phyloP scores from a whole-genome alignment of 2,329 filamentous ascomycete genomes.

The Penicillium sp. region DNA sequence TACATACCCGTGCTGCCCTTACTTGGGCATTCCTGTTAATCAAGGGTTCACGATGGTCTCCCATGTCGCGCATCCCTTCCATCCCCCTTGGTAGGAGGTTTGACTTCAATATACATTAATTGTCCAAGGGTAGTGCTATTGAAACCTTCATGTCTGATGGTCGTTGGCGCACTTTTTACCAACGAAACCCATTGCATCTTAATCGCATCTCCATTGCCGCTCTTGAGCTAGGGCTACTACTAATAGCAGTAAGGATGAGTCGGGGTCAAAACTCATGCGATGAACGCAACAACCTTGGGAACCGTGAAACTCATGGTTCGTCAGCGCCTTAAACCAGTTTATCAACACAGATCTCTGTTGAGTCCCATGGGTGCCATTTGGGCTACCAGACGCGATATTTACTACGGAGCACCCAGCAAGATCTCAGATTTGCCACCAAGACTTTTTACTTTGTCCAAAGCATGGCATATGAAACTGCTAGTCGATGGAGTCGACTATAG shows the following conservation, averaged over 20 bases:
- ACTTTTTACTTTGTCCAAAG: slow-evolving; percentile 5
- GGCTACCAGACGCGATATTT: not conserved
- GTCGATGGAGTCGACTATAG: slow-evolving; percentile 10
- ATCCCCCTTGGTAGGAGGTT: slow-evolving; percentile 19
- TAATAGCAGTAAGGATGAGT: not conserved
- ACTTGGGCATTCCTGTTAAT: slow-evolving; percentile 23
- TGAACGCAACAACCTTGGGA: not conserved
- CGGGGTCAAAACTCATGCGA: not conserved
- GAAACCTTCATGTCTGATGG: slow-evolving; percentile 6
- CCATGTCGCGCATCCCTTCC: slow-evolving; percentile 30
- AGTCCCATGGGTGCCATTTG: not conserved
- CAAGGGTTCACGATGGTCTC: slow-evolving; percentile 24
- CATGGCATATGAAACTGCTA: slow-evolving; percentile 15
- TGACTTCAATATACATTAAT: slow-evolving; percentile 19
- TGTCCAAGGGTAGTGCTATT: slow-evolving; percentile 6
- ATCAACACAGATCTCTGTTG: not conserved
- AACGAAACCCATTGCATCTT: not conserved
- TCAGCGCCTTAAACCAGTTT: not conserved
- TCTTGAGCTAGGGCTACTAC: not conserved
- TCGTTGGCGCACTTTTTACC: not conserved
- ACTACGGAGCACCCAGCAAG: not conserved
- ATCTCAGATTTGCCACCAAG: slow-evolving; percentile 13
- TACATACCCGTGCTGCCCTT: slow-evolving; percentile 22
- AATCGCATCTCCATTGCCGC: not conserved
- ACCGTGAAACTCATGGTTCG: not conserved